phyloP scores from a whole-genome alignment of 148 eudicot species.

The Chenopodium formosanum region DNA sequence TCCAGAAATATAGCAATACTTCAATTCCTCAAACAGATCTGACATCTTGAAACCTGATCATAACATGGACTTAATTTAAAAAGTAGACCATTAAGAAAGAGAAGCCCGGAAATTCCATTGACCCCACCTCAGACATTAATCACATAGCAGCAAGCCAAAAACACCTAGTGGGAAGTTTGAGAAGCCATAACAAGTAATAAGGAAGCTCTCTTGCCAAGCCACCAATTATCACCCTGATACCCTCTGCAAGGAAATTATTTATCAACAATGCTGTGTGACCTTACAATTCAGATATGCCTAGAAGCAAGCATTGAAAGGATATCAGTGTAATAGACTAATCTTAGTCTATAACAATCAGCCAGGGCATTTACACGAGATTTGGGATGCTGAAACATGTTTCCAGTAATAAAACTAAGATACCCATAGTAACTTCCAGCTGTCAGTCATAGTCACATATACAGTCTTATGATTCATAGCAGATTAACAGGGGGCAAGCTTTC shows the following conservation, averaged over 20 bases:
- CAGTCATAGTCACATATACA: neutral
- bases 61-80: neutral
- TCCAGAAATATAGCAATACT: neutral
- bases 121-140: conserved; percentile 7
- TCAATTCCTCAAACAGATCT: neutral
- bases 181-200: neutral
- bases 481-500: neutral
- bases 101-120: neutral
- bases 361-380: conserved; percentile 2
- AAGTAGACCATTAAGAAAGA: neutral
- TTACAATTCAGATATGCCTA: neutral
- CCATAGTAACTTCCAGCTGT: conserved; percentile 11
- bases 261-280: neutral
- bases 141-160: conserved; percentile 11
- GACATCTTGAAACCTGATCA: neutral
- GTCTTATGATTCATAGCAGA: neutral
- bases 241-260: neutral
- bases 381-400: neutral
- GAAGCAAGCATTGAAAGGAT: conserved; percentile 9
- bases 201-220: conserved; percentile 12
- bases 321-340: neutral
- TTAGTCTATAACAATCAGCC: neutral
- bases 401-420: conserved; percentile 5
- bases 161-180: neutral
- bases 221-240: neutral